Evolutionary conservation across 1,139 yeast species (phyloP).

Genomic region (Suhomyces atakaporum): DNA sequence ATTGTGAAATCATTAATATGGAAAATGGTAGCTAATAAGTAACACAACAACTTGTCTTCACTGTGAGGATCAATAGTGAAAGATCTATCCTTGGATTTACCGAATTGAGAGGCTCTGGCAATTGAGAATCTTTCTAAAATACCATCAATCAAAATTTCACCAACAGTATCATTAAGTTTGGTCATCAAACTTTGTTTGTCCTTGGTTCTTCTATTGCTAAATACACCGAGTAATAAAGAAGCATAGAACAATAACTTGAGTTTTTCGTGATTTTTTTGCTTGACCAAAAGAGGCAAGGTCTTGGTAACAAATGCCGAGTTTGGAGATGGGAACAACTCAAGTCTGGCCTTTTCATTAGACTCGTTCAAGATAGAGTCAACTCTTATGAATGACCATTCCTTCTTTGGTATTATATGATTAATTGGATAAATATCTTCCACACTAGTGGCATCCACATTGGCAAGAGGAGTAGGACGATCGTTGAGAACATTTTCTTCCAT

Average conservation of each 20-base stretch:
- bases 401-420: conserved; percentile 64
- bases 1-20: conserved; percentile 76
- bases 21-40: conserved; percentile 68
- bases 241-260: conserved; percentile 75
- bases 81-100: conserved; percentile 71
- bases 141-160: conserved; percentile 74
- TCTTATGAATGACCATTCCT: conserved; percentile 65
- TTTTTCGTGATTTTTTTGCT: conserved; percentile 53
- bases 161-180: conserved; percentile 61
- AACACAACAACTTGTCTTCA: conserved; percentile 84
- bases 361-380: conserved; percentile 57
- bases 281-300: conserved; percentile 45
- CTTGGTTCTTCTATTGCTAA: conserved; percentile 66
- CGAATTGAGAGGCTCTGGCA: conserved; percentile 63
- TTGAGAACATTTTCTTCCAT: conserved; percentile 53
- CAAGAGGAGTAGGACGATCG: conserved; percentile 83
- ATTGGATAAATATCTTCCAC: conserved; percentile 84
- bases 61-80: conserved; percentile 81
- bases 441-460: conserved; percentile 71
- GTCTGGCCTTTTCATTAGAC: conserved; percentile 46
- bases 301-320: conserved; percentile 56
- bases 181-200: conserved; percentile 63
- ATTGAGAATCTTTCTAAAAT: conserved; percentile 70
- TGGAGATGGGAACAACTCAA: conserved; percentile 62
- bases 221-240: conserved; percentile 77